Conservation (phyloP, 2,329 filamentous ascomycete genomes). For the Lecanoromycetidae sp. region DNA sequence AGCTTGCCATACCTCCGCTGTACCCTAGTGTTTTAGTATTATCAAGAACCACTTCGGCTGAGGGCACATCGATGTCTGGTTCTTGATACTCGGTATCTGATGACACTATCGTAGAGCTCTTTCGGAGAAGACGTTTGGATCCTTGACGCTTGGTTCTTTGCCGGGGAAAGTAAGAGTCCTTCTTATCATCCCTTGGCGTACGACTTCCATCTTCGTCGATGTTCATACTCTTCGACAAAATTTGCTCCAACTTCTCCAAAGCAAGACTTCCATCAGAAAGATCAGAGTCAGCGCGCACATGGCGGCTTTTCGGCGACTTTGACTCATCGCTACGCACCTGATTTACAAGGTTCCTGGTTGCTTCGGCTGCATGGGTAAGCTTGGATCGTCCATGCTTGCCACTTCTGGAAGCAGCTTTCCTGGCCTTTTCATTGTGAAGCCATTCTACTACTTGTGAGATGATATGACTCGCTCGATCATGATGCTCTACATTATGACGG, state of each 20-base stretch:
- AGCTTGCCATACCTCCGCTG: constrained; percentile 41
- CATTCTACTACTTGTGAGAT: constrained; percentile 68
- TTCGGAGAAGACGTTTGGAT: constrained; percentile 27
- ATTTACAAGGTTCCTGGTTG: constrained; percentile 26
- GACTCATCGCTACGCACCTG: constrained; percentile 8
- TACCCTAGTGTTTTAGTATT: constrained; percentile 83
- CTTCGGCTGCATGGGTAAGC: constrained; percentile 31
- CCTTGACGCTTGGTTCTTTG: constrained; percentile 5
- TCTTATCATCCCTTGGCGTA: constrained; percentile 17
- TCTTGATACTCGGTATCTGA: constrained; percentile 81
- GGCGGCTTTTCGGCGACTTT: constrained; percentile 1
- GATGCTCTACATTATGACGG: constrained; percentile 13
- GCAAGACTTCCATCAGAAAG: constrained; percentile 52
- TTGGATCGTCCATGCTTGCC: constrained; percentile 30
- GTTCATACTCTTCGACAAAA: constrained; percentile 37
- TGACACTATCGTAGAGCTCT: constrained; percentile 43
- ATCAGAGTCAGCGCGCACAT: constrained; percentile 10
- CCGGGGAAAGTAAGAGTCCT: constrained; percentile 7
- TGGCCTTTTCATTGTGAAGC: constrained; percentile 67
- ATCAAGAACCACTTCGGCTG: constrained; percentile 73
- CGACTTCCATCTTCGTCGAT: constrained; percentile 23
- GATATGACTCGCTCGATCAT: constrained; percentile 31
- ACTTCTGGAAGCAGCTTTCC: constrained; percentile 46
- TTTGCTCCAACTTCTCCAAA: constrained; percentile 68
- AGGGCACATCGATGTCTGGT: constrained; percentile 69